phyloP scores from a whole-genome alignment of 805 yeast genomes.

The Candida xyloterini region DNA sequence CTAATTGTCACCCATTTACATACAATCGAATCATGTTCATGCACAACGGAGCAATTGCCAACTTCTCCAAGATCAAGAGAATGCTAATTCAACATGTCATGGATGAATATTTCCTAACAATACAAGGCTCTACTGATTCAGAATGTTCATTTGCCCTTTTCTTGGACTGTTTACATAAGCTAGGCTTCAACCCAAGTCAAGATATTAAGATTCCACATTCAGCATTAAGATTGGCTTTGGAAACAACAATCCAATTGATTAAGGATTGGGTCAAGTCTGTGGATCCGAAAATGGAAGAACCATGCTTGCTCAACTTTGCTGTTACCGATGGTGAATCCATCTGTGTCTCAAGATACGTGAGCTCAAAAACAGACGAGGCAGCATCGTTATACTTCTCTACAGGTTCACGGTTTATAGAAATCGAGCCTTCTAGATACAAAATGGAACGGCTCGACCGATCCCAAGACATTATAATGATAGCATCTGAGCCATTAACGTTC shows the following conservation, averaged over 20 bases:
- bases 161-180: slow-evolving; percentile 66
- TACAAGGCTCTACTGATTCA: slow-evolving; percentile 94
- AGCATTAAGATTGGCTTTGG: slow-evolving; percentile 62
- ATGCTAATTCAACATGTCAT: slow-evolving; percentile 65
- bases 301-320: slow-evolving; percentile 88
- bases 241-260: slow-evolving; percentile 69
- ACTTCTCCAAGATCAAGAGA: slow-evolving; percentile 71
- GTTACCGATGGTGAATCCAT: slow-evolving; percentile 89
- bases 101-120: slow-evolving; percentile 72
- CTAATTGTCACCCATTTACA: slow-evolving; percentile 95
- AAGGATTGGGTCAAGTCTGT: slow-evolving; percentile 76
- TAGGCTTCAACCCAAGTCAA: slow-evolving; percentile 68
- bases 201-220: slow-evolving; percentile 40
- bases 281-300: slow-evolving; percentile 51
- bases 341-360: slow-evolving; percentile 83
- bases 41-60: slow-evolving; percentile 93
- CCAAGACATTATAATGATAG: slow-evolving; percentile 91
- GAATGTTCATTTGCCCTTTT: slow-evolving; percentile 93
- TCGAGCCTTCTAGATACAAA: slow-evolving; percentile 85
- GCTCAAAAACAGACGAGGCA: slow-evolving; percentile 89
- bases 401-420: slow-evolving; percentile 87
- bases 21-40: slow-evolving; percentile 87
- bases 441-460: slow-evolving; percentile 93
- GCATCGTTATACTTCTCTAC: slow-evolving; percentile 94
- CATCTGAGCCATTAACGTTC: slow-evolving; percentile 94